Conservation (phyloP, 176 grass and related monocot species). For the Paspalum notatum region DNA sequence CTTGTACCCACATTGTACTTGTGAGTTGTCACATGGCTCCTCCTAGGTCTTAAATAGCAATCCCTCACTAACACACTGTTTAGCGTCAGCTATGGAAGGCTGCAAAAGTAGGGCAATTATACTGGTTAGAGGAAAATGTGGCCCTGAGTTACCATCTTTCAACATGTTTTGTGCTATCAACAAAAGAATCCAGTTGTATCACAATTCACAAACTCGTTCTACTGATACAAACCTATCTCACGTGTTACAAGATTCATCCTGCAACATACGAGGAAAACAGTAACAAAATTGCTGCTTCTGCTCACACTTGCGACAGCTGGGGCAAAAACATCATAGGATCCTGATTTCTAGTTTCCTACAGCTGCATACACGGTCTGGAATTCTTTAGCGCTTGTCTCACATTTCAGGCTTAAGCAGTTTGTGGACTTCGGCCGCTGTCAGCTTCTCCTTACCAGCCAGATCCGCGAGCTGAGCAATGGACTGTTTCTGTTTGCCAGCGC, state of each 20-base stretch:
- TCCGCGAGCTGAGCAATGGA: slow-evolving; percentile 62
- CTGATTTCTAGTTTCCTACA: slow-evolving; percentile 15
- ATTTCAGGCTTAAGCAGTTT: slow-evolving; percentile 67
- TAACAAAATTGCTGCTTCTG: slow-evolving; percentile 42
- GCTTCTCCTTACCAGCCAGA: slow-evolving; percentile 74
- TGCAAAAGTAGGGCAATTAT: neutral
- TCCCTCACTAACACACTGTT: neutral
- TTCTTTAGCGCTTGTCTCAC: slow-evolving; percentile 40
- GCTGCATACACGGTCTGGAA: neutral
- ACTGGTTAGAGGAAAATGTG: neutral
- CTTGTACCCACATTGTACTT: neutral
- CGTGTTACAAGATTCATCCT: neutral
- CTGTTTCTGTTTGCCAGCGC: slow-evolving; percentile 57
- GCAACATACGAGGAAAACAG: neutral
- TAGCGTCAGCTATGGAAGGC: neutral
- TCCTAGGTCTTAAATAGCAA: neutral
- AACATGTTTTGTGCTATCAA: neutral
- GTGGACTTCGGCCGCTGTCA: slow-evolving; percentile 66
- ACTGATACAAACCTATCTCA: neutral
- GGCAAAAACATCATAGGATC: neutral
- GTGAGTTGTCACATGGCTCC: neutral
- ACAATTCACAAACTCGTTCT: neutral
- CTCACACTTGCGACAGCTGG: slow-evolving; percentile 34
- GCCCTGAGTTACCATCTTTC: neutral
- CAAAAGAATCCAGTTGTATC: neutral